Evolutionary conservation across 805 yeast genomes (phyloP).

Genomic region (Kluyveromyces siamensis): DNA sequence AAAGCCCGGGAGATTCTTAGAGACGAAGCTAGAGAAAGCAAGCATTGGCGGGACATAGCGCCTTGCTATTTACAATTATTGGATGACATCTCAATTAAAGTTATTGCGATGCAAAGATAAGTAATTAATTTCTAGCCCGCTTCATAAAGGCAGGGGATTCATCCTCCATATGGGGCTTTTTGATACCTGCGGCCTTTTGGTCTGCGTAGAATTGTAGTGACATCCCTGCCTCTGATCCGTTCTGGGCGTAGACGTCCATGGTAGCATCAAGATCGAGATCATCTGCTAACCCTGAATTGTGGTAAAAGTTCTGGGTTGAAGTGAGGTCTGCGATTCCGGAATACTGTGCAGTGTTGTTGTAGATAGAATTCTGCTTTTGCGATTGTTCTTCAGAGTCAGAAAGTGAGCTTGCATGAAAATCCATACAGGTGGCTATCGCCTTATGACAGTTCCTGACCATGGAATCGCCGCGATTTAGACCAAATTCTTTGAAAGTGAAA

Average conservation of each 20-base stretch:
- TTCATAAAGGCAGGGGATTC: not conserved
- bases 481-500: slow-evolving; percentile 31
- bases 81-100: not conserved
- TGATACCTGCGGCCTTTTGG: slow-evolving; percentile 7
- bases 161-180: not conserved
- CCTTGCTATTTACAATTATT: not conserved
- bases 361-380: slow-evolving; percentile 1
- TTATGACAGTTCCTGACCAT: slow-evolving; percentile 30
- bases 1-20: too few species aligned
- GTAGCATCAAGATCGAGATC: slow-evolving; percentile 16
- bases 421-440: slow-evolving; percentile 31
- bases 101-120: not conserved
- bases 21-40: too few species aligned
- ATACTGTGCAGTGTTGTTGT: slow-evolving; percentile 5
- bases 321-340: slow-evolving; percentile 15
- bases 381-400: slow-evolving; percentile 6
- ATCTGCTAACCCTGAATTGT: slow-evolving; percentile 21
- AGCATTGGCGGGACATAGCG: too few species aligned
- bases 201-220: slow-evolving; percentile 15
- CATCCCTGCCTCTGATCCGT: slow-evolving; percentile 20
- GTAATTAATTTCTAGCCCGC: not conserved
- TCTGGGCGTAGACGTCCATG: slow-evolving; percentile 5
- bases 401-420: slow-evolving; percentile 13
- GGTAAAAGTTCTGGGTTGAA: slow-evolving; percentile 8
- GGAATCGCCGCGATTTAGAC: slow-evolving; percentile 33